Percentiles rank a stretch among this genome's conserved stretches.
Conservation (phyloP, 805 yeast genomes). For the Teunomyces cretensis region DNA sequence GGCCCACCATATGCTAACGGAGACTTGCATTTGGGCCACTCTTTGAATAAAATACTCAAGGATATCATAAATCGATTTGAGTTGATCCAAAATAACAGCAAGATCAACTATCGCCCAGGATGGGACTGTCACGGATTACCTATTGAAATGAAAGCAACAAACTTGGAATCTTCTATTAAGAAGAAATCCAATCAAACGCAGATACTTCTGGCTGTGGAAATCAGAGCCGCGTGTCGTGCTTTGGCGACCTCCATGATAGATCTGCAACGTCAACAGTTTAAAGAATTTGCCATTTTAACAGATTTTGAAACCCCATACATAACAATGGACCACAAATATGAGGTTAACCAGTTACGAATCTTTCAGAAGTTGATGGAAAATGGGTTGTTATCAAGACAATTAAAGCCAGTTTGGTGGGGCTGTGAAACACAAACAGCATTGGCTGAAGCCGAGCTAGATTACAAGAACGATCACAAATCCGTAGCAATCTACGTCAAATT, state of each 20-base stretch:
- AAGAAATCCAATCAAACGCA: constrained; percentile 18
- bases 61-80: constrained; percentile 80
- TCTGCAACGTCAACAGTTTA: constrained; percentile 63
- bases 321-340: constrained; percentile 72
- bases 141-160: constrained; percentile 81
- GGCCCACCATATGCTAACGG: constrained; percentile 99
- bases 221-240: constrained; percentile 61
- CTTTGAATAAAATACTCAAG: constrained; percentile 83
- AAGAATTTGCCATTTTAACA: constrained; percentile 75
- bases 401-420: constrained; percentile 97
- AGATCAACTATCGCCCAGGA: constrained; percentile 80
- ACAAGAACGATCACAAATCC: constrained; percentile 68
- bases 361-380: constrained; percentile 64
- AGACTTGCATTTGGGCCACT: constrained; percentile 87
- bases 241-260: constrained; percentile 71
- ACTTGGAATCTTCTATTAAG: constrained; percentile 11
- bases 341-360: constrained; percentile 68
- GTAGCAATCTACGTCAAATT: constrained; percentile 69
- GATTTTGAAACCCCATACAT: constrained; percentile 74
- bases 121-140: constrained; percentile 99
- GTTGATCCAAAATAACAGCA: constrained; percentile 54
- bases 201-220: constrained; percentile 34
- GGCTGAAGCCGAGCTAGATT: constrained; percentile 95
- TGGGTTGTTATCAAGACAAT: constrained; percentile 75
- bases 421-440: constrained; percentile 90